Conservation (phyloP, 768 basidiomycete genomes). For the Phaffia australis region DNA sequence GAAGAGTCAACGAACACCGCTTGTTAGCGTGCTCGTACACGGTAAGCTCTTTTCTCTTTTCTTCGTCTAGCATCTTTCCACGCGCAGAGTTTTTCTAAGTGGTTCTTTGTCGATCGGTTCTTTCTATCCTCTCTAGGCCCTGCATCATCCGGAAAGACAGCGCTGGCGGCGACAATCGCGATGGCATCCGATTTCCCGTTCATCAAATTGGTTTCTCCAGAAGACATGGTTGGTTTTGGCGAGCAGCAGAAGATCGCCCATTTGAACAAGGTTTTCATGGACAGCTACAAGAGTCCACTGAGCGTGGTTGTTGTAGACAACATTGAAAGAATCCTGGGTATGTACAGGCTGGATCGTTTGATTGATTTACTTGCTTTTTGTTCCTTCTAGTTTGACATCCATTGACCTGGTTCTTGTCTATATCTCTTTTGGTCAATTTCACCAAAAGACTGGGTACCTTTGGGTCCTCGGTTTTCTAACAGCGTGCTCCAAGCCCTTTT, state of each 20-base stretch:
- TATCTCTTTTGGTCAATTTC: not conserved
- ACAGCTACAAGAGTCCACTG: constrained; percentile 93
- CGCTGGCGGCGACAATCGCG: constrained; percentile 85
- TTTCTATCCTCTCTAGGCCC: constrained; percentile 45
- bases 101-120: not conserved
- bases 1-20: constrained; percentile 74
- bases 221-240: constrained; percentile 92
- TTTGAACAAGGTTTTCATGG: constrained; percentile 83
- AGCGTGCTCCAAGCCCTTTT: constrained; percentile 78
- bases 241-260: constrained; percentile 82
- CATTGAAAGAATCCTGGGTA: constrained; percentile 82
- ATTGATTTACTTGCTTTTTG: not conserved
- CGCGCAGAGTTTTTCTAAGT: not conserved
- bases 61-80: not conserved
- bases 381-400: not conserved
- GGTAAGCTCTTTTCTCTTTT: constrained; percentile 37
- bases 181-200: constrained; percentile 90
- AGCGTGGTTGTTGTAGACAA: constrained; percentile 94
- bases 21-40: constrained; percentile 79
- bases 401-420: not conserved
- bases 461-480: constrained; percentile 95
- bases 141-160: constrained; percentile 86
- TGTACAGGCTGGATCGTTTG: constrained; percentile 31
- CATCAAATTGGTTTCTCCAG: constrained; percentile 92
- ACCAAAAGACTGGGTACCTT: constrained; percentile 76